Base-by-base conservation (phyloP, 208 protist species). In the Wallacemonas collosoma region DNA sequence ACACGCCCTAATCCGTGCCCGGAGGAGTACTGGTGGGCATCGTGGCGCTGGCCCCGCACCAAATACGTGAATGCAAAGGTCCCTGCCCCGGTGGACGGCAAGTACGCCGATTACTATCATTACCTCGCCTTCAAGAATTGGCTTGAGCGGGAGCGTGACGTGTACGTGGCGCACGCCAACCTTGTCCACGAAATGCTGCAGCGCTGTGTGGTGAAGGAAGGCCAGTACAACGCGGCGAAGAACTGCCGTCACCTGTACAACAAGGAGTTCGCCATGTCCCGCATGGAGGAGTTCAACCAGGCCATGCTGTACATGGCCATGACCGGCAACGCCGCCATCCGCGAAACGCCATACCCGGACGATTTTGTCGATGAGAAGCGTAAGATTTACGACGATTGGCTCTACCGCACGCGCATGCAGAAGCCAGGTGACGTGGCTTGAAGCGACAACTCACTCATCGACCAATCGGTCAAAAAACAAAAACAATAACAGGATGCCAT, bases 341-440 rank as follows among this genome's bases (percentile, higher is more conserved):
- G 90, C 36, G 90, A 95, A 75, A 95, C 90, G 38, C 90, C 90
- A 35, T 95, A 95, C 71, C 87, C 90, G 39, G 79, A 84, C 11
- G 84, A 91, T 66, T 95, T 95, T 73, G 83, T 95, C 12, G 87
- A 95, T 40, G 80, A 95, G 77, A 95, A 95, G 75, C 82, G 90
- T 35, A 95, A 95, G 70, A 88, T 95, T 56, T 95, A 95, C 71
- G 87, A 95, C 53, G 90, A 95, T 67, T 95, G 90, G 90, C 81
- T 95, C 55, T 88, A 82, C 74, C 80, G 90, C 47, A 95, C 90
- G 3, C 87, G 90, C 72, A 87, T 94, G 87, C 86, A 80, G 72
- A 95, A 93, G 68, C 90, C 90, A 2, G 87, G 87, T 35, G 90
- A 95, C 71, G 68, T 75, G 12, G 80, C 80, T 40, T 88, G 81